Conservation (phyloP, 352 stramenopile genomes). For the Phytopythium boreale region DNA sequence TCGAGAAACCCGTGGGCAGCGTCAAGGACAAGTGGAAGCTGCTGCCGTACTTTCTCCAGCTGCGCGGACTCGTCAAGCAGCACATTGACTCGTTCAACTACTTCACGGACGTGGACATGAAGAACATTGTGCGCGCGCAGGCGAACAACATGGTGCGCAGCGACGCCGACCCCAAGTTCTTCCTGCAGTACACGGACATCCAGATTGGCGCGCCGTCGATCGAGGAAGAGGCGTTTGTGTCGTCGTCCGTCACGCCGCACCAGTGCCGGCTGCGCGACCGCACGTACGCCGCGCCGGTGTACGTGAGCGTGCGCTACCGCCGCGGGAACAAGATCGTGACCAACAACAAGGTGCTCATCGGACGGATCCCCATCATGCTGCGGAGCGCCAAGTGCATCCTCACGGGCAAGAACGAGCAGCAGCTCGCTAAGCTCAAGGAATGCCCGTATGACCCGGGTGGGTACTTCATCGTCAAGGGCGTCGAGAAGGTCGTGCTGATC, state of each 20-base stretch:
- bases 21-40: slow-evolving; percentile 98
- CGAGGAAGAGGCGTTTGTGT: slow-evolving; percentile 96
- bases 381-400: slow-evolving; percentile 96
- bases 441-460: slow-evolving; percentile 99
- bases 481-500: slow-evolving; percentile 99
- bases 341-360: slow-evolving; percentile 97
- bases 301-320: slow-evolving; percentile 98
- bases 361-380: slow-evolving; percentile 98
- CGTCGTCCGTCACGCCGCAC: slow-evolving; percentile 93
- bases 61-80: slow-evolving; percentile 93
- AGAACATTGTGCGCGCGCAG: slow-evolving; percentile 97
- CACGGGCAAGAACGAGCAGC: slow-evolving; percentile 89
- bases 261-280: slow-evolving; percentile 98
- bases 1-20: slow-evolving; percentile 67
- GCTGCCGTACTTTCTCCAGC: slow-evolving; percentile 97
- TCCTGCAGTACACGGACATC: slow-evolving; percentile 98
- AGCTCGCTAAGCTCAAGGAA: slow-evolving; percentile 97
- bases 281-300: slow-evolving; percentile 98
- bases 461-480: slow-evolving; percentile 99
- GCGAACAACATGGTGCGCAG: slow-evolving; percentile 89
- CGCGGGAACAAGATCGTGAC: slow-evolving; percentile 97
- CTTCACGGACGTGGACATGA: slow-evolving; percentile 98
- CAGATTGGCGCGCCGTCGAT: slow-evolving; percentile 96
- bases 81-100: slow-evolving; percentile 99
- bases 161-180: slow-evolving; percentile 98